Conservation (phyloP, 495 filamentous ascomycete genomes). For the Melanomma pulvis-pyrius region DNA sequence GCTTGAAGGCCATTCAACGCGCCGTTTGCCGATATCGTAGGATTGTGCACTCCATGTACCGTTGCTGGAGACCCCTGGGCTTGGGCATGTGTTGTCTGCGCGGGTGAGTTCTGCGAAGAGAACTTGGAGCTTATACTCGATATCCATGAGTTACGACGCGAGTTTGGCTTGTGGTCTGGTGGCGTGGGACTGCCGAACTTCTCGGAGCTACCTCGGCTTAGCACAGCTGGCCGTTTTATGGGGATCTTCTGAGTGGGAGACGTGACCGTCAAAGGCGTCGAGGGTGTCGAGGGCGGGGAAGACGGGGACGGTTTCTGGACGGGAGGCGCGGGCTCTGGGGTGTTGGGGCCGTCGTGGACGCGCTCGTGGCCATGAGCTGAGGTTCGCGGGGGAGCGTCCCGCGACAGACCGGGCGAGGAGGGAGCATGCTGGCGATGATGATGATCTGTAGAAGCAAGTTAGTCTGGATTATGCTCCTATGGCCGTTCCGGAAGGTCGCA, state of each 20-base stretch:
- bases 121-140: slow-evolving; percentile 92
- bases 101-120: slow-evolving; percentile 51
- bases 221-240: slow-evolving; percentile 38
- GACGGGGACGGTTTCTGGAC: slow-evolving; percentile 8
- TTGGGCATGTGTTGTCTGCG: slow-evolving; percentile 34
- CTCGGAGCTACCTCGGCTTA: slow-evolving; percentile 44
- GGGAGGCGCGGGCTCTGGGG: slow-evolving; percentile 9
- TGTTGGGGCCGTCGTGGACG: slow-evolving; percentile 27
- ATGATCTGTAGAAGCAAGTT: slow-evolving; percentile 25
- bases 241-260: slow-evolving; percentile 40
- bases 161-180: slow-evolving; percentile 20
- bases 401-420: slow-evolving; percentile 35
- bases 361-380: slow-evolving; percentile 32
- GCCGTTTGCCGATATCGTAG: slow-evolving; percentile 26
- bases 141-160: slow-evolving; percentile 82
- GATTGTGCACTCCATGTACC: slow-evolving; percentile 15
- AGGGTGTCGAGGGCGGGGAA: slow-evolving; percentile 8
- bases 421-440: slow-evolving; percentile 39
- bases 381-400: slow-evolving; percentile 36
- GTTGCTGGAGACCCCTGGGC: slow-evolving; percentile 27
- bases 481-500: background rate
- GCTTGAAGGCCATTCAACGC: slow-evolving; percentile 24
- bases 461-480: background rate
- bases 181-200: slow-evolving; percentile 37
- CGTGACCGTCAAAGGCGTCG: slow-evolving; percentile 30